Base-by-base conservation (phyloP, 768 basidiomycete species). In the Lactarius evosmus region DNA sequence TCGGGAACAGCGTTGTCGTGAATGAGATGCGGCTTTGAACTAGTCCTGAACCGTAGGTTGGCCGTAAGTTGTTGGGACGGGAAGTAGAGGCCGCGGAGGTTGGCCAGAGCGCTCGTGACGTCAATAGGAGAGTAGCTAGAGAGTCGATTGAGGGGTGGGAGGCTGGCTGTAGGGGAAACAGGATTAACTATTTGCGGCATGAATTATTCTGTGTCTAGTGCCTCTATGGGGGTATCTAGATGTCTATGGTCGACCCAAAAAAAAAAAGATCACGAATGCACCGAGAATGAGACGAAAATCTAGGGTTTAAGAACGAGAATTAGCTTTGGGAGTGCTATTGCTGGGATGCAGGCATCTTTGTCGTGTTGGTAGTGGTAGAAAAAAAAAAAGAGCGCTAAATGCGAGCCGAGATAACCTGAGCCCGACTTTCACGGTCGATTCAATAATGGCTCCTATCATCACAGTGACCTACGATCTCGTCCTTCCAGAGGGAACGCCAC, bases 141-240 rank as follows among this genome's bases (percentile, higher is more conserved):
- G 6, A 87, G 78, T 25, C 70, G 72, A 22, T 74, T 72, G n/a
- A 90, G 82, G 3, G 82, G 75, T 3, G 86, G 87, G n/a, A 91
- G 82, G 63, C 78, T 78, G 7, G 77, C 66, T 1, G 84, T 82
- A 0, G 85, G 85, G 11, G 82, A 62, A 22, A 70, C 53, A 67
- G 74, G 67, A 50, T 56, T 51, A 14, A 16, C 27, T 19, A 51
- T 9, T 50, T 40, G 54, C 27, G 54, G 53, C 59, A 61, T 65
- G 44, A 33, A 60, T 25, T 32, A 46, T 55, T 19, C n/a, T 49
- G 22, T 7, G 46, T 60, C 53, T 55, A 64, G n/a, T 40, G 40
- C 38, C 40, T 56, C 67, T 65, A 67, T 67, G 17, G 32, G 32
- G 14, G 52, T 61, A 40, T 56, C 50, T 67, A 44, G 60, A 60